phyloP scores from a whole-genome alignment of 164 flowering plant species.

The Annona cherimola region DNA sequence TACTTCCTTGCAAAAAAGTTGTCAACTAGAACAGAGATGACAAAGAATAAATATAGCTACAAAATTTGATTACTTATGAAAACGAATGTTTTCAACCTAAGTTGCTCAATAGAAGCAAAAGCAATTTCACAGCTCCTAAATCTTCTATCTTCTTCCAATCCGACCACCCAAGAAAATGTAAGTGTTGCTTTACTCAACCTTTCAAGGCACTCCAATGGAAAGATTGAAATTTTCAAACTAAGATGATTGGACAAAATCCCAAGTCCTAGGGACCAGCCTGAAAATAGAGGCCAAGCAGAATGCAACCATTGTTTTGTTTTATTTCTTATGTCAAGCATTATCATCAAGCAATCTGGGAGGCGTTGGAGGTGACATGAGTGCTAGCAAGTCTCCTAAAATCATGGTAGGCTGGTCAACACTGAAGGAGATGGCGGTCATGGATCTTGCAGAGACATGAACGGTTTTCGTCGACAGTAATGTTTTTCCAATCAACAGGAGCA shows the following conservation, averaged over 20 bases:
- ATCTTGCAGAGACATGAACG: too few species aligned
- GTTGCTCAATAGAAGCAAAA: slow-evolving; percentile 54
- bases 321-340: slow-evolving; percentile 61
- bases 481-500: too few species aligned
- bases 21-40: slow-evolving; percentile 27
- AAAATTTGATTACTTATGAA: slow-evolving; percentile 67
- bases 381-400: slow-evolving; percentile 38
- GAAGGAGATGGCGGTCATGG: too few species aligned
- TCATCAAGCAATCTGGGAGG: slow-evolving; percentile 52
- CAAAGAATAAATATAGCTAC: slow-evolving; percentile 52
- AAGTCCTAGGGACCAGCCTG: slow-evolving; percentile 39
- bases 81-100: slow-evolving; percentile 53
- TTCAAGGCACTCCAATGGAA: slow-evolving; percentile 51
- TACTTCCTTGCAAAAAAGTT: slow-evolving; percentile 38
- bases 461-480: too few species aligned
- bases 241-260: slow-evolving; percentile 45
- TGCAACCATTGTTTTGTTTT: slow-evolving; percentile 71
- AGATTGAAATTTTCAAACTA: slow-evolving; percentile 33
- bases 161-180: slow-evolving; percentile 51
- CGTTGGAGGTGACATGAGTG: slow-evolving; percentile 41
- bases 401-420: too few species aligned
- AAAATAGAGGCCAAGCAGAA: slow-evolving; percentile 43
- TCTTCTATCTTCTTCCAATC: slow-evolving; percentile 37
- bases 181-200: slow-evolving; percentile 65
- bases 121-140: slow-evolving; percentile 37